Percentiles rank a stretch among this genome's conserved stretches.
Evolutionary conservation across 495 filamentous ascomycete genomes (phyloP).

Genomic region (Penicilliopsis zonata): DNA sequence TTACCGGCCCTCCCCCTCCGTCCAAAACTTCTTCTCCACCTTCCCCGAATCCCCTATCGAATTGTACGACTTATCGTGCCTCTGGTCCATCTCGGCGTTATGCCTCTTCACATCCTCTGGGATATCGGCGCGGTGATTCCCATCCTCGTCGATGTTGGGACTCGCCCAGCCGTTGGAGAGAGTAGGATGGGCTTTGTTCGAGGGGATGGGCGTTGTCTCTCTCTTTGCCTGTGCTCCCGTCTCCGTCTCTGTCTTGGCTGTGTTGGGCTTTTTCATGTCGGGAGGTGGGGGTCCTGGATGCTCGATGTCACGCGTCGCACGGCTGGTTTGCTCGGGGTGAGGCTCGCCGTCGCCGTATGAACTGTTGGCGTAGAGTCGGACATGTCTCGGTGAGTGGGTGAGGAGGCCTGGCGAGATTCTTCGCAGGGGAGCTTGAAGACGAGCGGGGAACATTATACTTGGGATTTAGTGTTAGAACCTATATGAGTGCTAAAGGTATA

Average conservation of each 20-base stretch:
- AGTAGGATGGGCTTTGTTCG: slow-evolving; percentile 27
- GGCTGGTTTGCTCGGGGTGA: slow-evolving; percentile 3
- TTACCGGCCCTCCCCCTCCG: too few relatives aligned
- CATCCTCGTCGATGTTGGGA: slow-evolving; percentile 18
- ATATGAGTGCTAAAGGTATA: too few relatives aligned
- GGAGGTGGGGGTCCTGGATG: slow-evolving; percentile 17
- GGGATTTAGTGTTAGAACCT: too few relatives aligned
- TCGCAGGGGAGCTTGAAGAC: too few relatives aligned
- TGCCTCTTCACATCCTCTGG: slow-evolving; percentile 28
- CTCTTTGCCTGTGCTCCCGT: background rate
- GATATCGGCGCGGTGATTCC: slow-evolving; percentile 14
- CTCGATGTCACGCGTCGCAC: slow-evolving; percentile 11
- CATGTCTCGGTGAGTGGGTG: too few relatives aligned
- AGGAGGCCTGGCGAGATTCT: too few relatives aligned
- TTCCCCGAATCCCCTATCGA: slow-evolving; percentile 21
- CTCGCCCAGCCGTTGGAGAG: slow-evolving; percentile 20
- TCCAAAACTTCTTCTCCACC: slow-evolving; percentile 15
- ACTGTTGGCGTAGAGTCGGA: slow-evolving; percentile 10
- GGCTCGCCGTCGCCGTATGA: slow-evolving; percentile 12
- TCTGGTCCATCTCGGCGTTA: slow-evolving; percentile 22
- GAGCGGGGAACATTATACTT: too few relatives aligned
- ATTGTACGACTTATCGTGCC: slow-evolving; percentile 28
- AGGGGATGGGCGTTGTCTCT: slow-evolving; percentile 7
- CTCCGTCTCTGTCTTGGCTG: background rate
- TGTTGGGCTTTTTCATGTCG: slow-evolving; percentile 5